A percentile compares a stretch with the other conserved stretches of the same genome.
phyloP scores from a whole-genome alignment of 306 rosid species.

The Oxytropis ochrocephala region DNA sequence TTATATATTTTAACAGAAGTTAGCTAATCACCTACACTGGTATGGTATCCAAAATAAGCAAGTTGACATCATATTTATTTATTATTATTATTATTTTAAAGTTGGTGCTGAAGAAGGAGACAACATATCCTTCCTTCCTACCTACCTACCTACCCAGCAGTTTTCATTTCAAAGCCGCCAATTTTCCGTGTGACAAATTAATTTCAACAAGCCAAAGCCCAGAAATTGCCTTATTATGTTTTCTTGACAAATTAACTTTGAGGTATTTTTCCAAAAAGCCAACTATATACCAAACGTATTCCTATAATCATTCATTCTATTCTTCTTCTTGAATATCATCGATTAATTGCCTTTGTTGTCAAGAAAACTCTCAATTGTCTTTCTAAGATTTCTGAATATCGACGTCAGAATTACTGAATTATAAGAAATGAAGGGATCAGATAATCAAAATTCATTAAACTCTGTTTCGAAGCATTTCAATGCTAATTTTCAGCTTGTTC shows the following conservation, averaged over 20 bases:
- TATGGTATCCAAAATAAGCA: neutral
- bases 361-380: neutral
- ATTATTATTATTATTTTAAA: neutral
- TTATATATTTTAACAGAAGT: neutral
- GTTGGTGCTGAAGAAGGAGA: neutral
- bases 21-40: neutral
- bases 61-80: no score
- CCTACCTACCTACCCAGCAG: neutral
- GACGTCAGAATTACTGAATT: no score
- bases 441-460: constrained; percentile 9
- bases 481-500: constrained; percentile 22
- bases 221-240: no score
- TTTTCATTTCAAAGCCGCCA: neutral
- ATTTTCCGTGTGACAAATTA: neutral
- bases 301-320: neutral
- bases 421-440: constrained; percentile 34
- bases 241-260: neutral
- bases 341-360: neutral
- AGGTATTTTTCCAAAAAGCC: constrained; percentile 1
- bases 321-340: neutral
- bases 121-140: no score
- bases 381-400: no score
- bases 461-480: constrained; percentile 23
- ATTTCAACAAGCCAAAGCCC: neutral
- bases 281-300: constrained; percentile 1